Base-by-base conservation (phyloP, 106 monocot species). In the Alisma plantagoaquatica region DNA sequence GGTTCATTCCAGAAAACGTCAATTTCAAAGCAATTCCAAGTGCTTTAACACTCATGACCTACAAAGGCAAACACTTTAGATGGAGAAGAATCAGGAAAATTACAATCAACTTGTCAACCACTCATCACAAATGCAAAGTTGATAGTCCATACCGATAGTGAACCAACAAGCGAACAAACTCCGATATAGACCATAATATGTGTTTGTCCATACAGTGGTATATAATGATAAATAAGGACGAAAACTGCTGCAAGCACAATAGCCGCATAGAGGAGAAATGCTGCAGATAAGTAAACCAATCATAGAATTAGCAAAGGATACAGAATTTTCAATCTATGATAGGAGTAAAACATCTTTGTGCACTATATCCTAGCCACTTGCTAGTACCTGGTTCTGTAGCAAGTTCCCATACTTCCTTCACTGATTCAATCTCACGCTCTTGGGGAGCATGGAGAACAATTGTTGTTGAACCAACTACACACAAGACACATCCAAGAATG, bases 41-140 rank as follows among this genome's bases (percentile, higher is more conserved):
- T 52, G 89, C 89, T 77, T 83, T 76, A 20, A 83, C 89, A 73
- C 89, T 74, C 89, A 89, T 89, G 53, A 89, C 89, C 89, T 88
- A 73, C 46, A 23, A 69, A 30, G 17, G 30, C 38, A 15, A 31
- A 11, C 27, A 33, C 11, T 26, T 12, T 50, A 51, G 28, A 15
- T 42, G 43, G 26, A 32, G 46, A 17, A 35, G 18, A 33, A 23
- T 21, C 21, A 30, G 49, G 51, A 35, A 16, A 35, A 51, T 29
- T 18, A 11, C 0, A 23, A n/a, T 18, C 1, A 21, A 31, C 14
- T 3, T 43, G 12, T 28, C 22, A 23, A 10, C 38, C 41, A 65
- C 16, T 23, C 38, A 42, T n/a, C 27, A 4, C 18, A 46, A 2
- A 31, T 31, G 32, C 3, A 29, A 16, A 7, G 4, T 46, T 2